Percentiles rank a stretch among this genome's conserved stretches.
phyloP scores from a whole-genome alignment of 129 eudicot genomes.

The Artemisia annua region DNA sequence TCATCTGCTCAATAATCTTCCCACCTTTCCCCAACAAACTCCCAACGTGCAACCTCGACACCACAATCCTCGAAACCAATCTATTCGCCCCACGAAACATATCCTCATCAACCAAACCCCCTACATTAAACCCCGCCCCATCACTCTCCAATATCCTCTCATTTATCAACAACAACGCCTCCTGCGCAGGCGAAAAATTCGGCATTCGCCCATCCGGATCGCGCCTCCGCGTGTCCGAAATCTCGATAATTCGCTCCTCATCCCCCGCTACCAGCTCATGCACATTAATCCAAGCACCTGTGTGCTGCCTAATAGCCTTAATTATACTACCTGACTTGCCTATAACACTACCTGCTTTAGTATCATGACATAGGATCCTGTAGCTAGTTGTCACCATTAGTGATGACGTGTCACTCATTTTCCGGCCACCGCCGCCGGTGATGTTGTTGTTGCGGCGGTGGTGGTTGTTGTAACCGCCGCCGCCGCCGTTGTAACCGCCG shows the following conservation, averaged over 20 bases:
- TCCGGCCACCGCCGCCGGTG: conserved; percentile 48
- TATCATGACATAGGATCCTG: conserved; percentile 85
- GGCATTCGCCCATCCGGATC: conserved; percentile 97
- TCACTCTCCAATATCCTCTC: conserved; percentile 97
- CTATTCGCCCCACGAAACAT: conserved; percentile 44
- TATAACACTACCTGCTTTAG: conserved; percentile 93
- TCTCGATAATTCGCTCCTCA: conserved; percentile 96
- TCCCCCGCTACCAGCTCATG: conserved; percentile 84
- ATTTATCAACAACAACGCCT: conserved; percentile 85
- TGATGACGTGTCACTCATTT: conserved; percentile 43
- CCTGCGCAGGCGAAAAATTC: conserved; percentile 92
- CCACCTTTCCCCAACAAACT: conserved; percentile 96
- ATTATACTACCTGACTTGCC: conserved; percentile 97
- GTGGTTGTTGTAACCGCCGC: conserved; percentile 28
- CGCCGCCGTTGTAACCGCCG: conserved; percentile 30
- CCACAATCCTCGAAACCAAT: conserved; percentile 85
- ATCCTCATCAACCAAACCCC: conserved; percentile 38
- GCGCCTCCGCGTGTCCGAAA: conserved; percentile 86
- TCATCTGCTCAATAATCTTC: conserved; percentile 97
- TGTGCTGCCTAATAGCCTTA: conserved; percentile 92
- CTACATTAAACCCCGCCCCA: conserved; percentile 42
- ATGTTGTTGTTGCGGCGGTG: conserved; percentile 45
- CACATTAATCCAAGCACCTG: conserved; percentile 96
- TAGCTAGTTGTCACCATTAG: conserved; percentile 83
- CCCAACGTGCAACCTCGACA: conserved; percentile 94